These are phyloP conservation scores for Grosmannia clavigera DNA, from an alignment of 2,329 filamentous ascomycete species.

Conservation along the genomic window DNA sequence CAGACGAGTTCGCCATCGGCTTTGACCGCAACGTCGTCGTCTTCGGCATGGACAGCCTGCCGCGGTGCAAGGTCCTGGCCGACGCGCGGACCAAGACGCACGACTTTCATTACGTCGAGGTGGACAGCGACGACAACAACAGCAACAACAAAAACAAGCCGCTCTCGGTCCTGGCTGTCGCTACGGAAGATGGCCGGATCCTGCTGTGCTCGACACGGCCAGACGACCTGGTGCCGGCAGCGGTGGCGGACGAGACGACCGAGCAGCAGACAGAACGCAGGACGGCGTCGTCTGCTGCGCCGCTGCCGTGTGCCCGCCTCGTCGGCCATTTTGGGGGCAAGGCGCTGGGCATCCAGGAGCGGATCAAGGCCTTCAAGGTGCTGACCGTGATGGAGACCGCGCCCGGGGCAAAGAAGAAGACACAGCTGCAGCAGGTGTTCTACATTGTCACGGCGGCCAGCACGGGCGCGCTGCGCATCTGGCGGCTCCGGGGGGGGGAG, in stretches of 20 bases:
- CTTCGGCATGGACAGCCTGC: conserved; percentile 79
- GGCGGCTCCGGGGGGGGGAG: conserved; percentile 43
- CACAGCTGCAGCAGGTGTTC: conserved; percentile 21
- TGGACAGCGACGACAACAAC: conserved; percentile 19
- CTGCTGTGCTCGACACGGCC: conserved; percentile 65
- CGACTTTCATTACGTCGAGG: conserved; percentile 58
- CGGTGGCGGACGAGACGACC: conserved; percentile 1
- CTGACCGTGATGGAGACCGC: conserved; percentile 27
- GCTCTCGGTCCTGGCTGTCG: conserved; percentile 51
- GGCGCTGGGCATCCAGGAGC: conserved; percentile 49
- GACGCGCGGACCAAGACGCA: conserved; percentile 68
- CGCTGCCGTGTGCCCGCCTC: conserved; percentile 47
- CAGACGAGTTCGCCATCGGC: conserved; percentile 74
- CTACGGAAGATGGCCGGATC: conserved; percentile 82
- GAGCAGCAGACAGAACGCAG: background rate
- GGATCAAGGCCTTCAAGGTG: conserved; percentile 82
- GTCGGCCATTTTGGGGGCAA: conserved; percentile 71
- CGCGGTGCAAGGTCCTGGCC: conserved; percentile 61
- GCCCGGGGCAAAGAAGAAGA: conserved; percentile 14
- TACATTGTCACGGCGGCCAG: conserved; percentile 66
- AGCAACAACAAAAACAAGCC: conserved; percentile 10
- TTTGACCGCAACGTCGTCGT: conserved; percentile 79
- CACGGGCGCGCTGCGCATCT: conserved; percentile 73
- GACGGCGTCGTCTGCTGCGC: conserved; percentile 13
- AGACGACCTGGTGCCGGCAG: conserved; percentile 27